These are phyloP conservation scores for Neobulgaria alba DNA, from an alignment of 2,329 filamentous ascomycete species.

Conservation along the genomic window DNA sequence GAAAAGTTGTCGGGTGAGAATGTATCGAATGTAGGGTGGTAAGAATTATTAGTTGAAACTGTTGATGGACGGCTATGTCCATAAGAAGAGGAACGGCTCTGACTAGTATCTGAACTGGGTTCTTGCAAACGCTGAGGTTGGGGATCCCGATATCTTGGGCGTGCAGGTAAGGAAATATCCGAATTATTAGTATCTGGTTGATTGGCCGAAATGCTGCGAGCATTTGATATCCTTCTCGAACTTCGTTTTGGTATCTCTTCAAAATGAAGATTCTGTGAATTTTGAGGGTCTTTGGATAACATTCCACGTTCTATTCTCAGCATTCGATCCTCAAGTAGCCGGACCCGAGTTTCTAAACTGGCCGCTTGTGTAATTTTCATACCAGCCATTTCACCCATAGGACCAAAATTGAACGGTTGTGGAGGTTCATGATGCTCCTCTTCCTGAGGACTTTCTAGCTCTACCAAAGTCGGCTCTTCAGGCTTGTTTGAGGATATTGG, in stretches of 20 bases:
- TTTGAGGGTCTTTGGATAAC: conserved; percentile 3
- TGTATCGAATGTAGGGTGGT: conserved; percentile 19
- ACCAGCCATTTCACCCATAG: conserved; percentile 38
- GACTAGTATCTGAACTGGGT: conserved; percentile 7
- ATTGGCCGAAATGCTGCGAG: conserved; percentile 12
- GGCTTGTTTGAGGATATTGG: conserved; percentile 41
- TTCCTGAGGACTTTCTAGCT: conserved; percentile 17
- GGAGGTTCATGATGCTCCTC: conserved; percentile 30
- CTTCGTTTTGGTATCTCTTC: conserved; percentile 20
- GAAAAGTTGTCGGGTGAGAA: conserved; percentile 8
- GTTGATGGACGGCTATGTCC: conserved; percentile 22
- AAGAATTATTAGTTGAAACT: conserved; percentile 19
- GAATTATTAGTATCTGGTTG: conserved; percentile 20
- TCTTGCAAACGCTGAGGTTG: conserved; percentile 9
- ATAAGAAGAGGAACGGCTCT: conserved; percentile 17
- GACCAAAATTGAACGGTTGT: conserved; percentile 47
- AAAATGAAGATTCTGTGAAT: conserved; percentile 7
- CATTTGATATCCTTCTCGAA: conserved; percentile 3
- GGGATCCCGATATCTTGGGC: conserved; percentile 11
- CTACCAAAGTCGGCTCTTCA: conserved; percentile 25
- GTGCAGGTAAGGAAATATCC: conserved; percentile 20
- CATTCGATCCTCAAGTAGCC: conserved; percentile 42
- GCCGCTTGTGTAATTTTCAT: conserved; percentile 51
- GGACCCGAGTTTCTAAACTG: conserved; percentile 45
- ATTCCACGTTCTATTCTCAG: conserved; percentile 38